A percentile compares a stretch with the other conserved stretches of the same genome.
Conservation (phyloP, 2,329 filamentous ascomycete genomes). For the Aspergillus bombycis region DNA sequence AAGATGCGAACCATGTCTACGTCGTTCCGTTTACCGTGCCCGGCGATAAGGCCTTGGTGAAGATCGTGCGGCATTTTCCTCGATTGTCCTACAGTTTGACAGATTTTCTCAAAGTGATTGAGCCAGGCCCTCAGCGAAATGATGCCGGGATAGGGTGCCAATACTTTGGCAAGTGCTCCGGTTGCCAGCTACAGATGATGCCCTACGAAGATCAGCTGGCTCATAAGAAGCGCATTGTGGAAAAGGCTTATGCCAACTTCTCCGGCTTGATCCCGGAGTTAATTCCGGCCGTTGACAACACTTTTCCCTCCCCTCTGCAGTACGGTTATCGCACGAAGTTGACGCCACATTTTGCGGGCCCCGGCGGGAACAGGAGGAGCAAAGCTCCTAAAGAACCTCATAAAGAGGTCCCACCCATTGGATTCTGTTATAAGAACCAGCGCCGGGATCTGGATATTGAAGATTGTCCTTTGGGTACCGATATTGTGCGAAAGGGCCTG, state of each 20-base stretch:
- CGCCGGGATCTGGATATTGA: conserved; percentile 88
- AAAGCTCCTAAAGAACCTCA: conserved; percentile 53
- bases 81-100: conserved; percentile 71
- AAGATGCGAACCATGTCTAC: conserved; percentile 71
- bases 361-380: conserved; percentile 56
- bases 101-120: conserved; percentile 78
- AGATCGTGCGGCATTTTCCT: conserved; percentile 72
- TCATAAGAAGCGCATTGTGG: conserved; percentile 82
- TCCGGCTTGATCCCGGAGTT: conserved; percentile 76
- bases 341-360: conserved; percentile 91
- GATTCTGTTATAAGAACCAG: conserved; percentile 85
- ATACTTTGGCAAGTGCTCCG: conserved; percentile 86
- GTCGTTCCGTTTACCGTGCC: conserved; percentile 87
- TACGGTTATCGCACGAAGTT: conserved; percentile 96
- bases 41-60: conserved; percentile 78
- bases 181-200: conserved; percentile 98
- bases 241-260: conserved; percentile 91
- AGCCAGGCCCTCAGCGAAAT: conserved; percentile 74
- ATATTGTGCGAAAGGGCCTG: conserved; percentile 79
- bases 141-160: conserved; percentile 76
- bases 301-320: conserved; percentile 85
- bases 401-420: conserved; percentile 72
- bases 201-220: conserved; percentile 82
- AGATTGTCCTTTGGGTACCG: conserved; percentile 93
- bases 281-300: conserved; percentile 77